A percentile compares a stretch with the other conserved stretches of the same genome.
These are phyloP conservation scores for Phytophthora citrophthora DNA, from an alignment of 352 stramenopile species.

Conservation along the genomic window DNA sequence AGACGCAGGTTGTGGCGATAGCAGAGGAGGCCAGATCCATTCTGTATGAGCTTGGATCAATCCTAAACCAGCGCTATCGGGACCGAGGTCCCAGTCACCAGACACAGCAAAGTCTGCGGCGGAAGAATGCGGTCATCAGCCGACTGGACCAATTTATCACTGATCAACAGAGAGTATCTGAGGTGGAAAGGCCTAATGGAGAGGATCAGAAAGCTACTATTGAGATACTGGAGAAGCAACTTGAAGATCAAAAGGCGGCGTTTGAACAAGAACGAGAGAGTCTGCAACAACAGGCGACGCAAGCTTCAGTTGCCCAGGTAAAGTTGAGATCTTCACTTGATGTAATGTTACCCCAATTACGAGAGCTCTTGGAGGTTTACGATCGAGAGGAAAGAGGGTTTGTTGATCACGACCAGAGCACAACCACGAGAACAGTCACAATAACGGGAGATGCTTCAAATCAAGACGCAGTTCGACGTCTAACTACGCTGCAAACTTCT, in stretches of 20 bases:
- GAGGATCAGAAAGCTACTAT: conserved; percentile 3
- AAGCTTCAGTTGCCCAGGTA: conserved; percentile 2
- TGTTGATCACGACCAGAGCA: neutral
- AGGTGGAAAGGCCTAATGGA: neutral
- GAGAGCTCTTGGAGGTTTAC: conserved; percentile 12
- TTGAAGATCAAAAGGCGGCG: conserved; percentile 2
- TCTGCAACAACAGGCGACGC: conserved; percentile 10
- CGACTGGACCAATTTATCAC: conserved; percentile 16
- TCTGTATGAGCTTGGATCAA: conserved; percentile 4
- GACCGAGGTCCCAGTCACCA: conserved; percentile 5
- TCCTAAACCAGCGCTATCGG: conserved; percentile 16
- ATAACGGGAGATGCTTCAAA: neutral
- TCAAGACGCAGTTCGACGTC: conserved; percentile 4
- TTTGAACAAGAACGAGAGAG: conserved; percentile 20
- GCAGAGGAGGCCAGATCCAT: conserved; percentile 12
- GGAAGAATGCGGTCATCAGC: conserved; percentile 20
- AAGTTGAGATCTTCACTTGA: conserved; percentile 15
- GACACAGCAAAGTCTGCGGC: conserved; percentile 17
- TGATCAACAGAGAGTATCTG: neutral
- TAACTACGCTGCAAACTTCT: conserved; percentile 3
- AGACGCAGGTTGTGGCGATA: conserved; percentile 5
- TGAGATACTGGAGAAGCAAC: conserved; percentile 22
- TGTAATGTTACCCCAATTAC: conserved; percentile 17
- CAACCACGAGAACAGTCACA: neutral
- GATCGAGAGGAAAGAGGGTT: conserved; percentile 10